Evolutionary conservation across 257 asterid species (phyloP), one percentile per base, ranked within the genome.

Genomic region (Henckelia pumila): DNA sequence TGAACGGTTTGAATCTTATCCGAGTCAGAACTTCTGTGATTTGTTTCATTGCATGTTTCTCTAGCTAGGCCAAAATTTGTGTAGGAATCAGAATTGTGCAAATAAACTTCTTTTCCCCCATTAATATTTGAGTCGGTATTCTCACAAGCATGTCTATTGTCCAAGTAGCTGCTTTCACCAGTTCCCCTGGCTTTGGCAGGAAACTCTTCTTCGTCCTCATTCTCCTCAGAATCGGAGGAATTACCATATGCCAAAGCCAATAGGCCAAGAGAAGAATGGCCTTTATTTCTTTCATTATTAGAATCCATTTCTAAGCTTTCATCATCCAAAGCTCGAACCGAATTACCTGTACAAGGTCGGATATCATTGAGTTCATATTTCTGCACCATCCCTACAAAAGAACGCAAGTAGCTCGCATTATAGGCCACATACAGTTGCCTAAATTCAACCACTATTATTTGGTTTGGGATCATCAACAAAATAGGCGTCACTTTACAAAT

Each of bases 211-310:
- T 83, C 87, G 29, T 69, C 67, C 55, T 81, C 82, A 8, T 87
- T 95, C 40, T 75, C 92, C 71, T 93, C 99, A 1, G 96, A 81
- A 72, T 94, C 99, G 0, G 97, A 94, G 59, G 91, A 82, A 82
- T 78, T 64, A n/a, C 87, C 92, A 71, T 94, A 94, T 28, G 88
- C 62, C 79, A 89, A 84, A 73, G 98, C 99, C 74, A 94, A 75
- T 67, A 94, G 78, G 71, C 95, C 89, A 49, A 94, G 97, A 44
- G 99, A 83, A 7, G 99, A 88, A 24, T 88, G 80, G 65, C 65
- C 94, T 53, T 81, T 82, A 23, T 35, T 63, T 57, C 72, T 64
- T 59, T 76, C 77, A 33, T 57, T 69, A 75, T 70, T 66, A 32
- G 94, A 74, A 73, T 73, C 76, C 71, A 71, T 49, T 33, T 56